Base-by-base conservation (phyloP, 768 basidiomycete genomes). In the Boletus barrowsii region DNA sequence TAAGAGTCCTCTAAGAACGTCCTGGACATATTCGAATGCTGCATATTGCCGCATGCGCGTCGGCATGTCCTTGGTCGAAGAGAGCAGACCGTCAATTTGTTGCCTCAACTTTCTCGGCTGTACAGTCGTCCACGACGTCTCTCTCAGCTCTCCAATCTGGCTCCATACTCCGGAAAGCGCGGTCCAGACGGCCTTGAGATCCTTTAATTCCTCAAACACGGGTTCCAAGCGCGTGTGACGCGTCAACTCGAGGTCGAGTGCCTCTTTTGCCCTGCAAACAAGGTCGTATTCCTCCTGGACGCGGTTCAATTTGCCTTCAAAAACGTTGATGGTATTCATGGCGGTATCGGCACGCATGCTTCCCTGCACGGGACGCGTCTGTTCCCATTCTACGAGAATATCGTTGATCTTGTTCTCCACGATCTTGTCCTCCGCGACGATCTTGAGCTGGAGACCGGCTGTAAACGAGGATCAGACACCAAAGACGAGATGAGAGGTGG, bases 401-500 rank as follows among this genome's bases (percentile, higher is more conserved):
- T 97, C 94, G 63, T 82, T 87, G 66, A 98, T 94, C 75, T 93
- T 94, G 73, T 93, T 91, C 76, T 96, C 93, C 2, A 98, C 85
- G 51, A 98, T 93, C 76, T 96, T 96, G 78, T 98, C 97, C 71
- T 99, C 94, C 2, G 97, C 94, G n/a, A 96, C 91, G 69, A 99
- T 96, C 81, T 98, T 99, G 58, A 98, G 79, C 72, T 98, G 97
- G n/a, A 99, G 78, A 1, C 96, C 97, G 58, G 93, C 95, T 96
- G 56, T 5, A 5, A 58, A 39, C 39, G 4, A 33, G 4, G 36
- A 42, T 32, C 14, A 8, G 60, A 47, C 42, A 47, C 18, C 11
- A 43, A 30, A 11, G n/a, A 49, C 26, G 49, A 42, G 20, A 58
- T 10, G 47, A 20, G 42, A 40, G 17, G 29, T 68, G 6, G 8